Percentiles rank a stretch among this genome's conserved stretches.
Conservation (phyloP, 768 basidiomycete species). For the Daedaleopsis nitida region DNA sequence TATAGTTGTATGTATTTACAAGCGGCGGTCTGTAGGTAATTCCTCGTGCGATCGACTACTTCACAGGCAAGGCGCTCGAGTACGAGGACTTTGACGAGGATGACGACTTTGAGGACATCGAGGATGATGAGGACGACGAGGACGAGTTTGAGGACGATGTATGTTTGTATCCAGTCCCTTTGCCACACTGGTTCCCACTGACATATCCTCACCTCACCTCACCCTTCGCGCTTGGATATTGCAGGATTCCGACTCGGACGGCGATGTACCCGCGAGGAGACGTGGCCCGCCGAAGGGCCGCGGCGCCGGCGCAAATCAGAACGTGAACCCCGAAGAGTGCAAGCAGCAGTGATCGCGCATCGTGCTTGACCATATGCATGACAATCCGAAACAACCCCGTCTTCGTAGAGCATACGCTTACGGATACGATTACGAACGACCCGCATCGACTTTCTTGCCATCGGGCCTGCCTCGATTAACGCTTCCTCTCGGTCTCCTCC, state of each 20-base stretch:
- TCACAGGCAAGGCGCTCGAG: slow-evolving; percentile 94
- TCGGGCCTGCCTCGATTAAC: not conserved
- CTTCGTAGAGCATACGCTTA: not conserved
- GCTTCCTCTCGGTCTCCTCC: not conserved
- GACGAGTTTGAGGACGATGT: slow-evolving; percentile 65
- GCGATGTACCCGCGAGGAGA: slow-evolving; percentile 59
- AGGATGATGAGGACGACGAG: slow-evolving; percentile 60
- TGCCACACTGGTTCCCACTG: not conserved
- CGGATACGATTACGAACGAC: not conserved
- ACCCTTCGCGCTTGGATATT: slow-evolving; percentile 7
- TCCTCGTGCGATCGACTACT: slow-evolving; percentile 94
- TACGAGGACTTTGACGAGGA: slow-evolving; percentile 66
- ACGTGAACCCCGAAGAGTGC: slow-evolving; percentile 83
- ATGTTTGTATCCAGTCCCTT: slow-evolving; percentile 23
- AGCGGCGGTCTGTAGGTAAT: slow-evolving; percentile 63
- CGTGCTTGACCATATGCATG: not conserved
- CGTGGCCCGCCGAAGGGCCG: slow-evolving; percentile 62
- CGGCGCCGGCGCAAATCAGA: slow-evolving; percentile 42
- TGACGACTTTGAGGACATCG: slow-evolving; percentile 58
- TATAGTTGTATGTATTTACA: not conserved
- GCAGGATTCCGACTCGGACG: slow-evolving; percentile 74
- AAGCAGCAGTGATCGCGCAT: slow-evolving; percentile 72
- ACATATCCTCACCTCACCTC: slow-evolving; percentile 1
- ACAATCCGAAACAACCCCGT: no score
- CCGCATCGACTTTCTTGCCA: not conserved